Evolutionary conservation across 495 filamentous ascomycete genomes (phyloP), one percentile per base, ranked within the genome.

Genomic region (Neurospora discreta): DNA sequence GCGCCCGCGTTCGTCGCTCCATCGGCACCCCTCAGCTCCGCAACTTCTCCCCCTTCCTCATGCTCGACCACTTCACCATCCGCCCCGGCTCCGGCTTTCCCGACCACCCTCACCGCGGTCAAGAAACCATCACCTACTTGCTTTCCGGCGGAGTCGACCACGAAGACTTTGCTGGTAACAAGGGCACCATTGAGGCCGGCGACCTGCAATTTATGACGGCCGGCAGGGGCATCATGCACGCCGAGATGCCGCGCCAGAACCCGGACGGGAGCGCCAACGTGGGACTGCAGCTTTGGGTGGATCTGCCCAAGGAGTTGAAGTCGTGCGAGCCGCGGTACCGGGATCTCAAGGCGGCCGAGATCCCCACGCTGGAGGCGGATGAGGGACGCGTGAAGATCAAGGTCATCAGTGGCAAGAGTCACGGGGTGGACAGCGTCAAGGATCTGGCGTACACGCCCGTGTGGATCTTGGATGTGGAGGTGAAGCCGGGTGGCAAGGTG

Each of bases 141-240:
- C 83, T 98, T 1, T 79, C 85, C 2, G 95, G 95, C 69, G 92
- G 86, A 0, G 90, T 97, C 71, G 95, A 98, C 83, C 95, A 98
- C 75, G 95, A 98, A 82, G 95, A 98, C 77, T 98, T 98, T 72
- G 91, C 93, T 2, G 95, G 95, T 3, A 90, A 96, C 82, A 87
- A 85, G 42, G 95, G 94, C 68, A 94, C 91, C 6, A 95, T 99
- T 73, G 87, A 91, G 69, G 80, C 90, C 0, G 95, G 95, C 3
- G 95, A 97, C 72, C 80, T 98, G 52, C 95, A 98, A 78, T 98
- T 98, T 87, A 98, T 98, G 95, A 98, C 95, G 0, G 95, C 95
- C 5, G 95, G 95, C 0, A 83, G 87, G 5, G 95, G 95, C 7
- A 97, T 98, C 77, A 91, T 98, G 86, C 95, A 98, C 78, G 93